A percentile compares a stretch with the other conserved stretches of the same genome.
phyloP scores from a whole-genome alignment of 305 asterid species.

The Andrographis paniculata region DNA sequence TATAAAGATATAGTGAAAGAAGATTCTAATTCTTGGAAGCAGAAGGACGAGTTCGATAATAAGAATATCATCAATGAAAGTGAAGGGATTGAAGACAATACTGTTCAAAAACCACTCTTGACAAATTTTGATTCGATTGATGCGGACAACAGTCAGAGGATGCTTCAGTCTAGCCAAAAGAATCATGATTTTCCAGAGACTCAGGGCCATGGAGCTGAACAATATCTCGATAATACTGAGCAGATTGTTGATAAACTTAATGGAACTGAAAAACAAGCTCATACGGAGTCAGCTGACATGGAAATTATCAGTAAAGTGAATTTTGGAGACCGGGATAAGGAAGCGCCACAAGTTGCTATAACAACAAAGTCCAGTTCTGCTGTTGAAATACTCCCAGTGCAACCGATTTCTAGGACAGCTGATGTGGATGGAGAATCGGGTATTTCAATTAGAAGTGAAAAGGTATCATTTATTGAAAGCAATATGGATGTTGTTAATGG shows the following conservation, averaged over 20 bases:
- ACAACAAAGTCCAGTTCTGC: constrained; percentile 28
- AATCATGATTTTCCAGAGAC: background rate
- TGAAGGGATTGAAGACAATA: constrained; percentile 16
- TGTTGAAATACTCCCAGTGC: constrained; percentile 73
- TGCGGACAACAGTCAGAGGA: background rate
- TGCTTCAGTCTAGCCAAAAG: background rate
- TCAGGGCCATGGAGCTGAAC: constrained; percentile 17
- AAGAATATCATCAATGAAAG: constrained; percentile 15
- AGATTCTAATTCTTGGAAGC: constrained; percentile 11
- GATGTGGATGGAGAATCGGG: constrained; percentile 29
- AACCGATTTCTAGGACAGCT: constrained; percentile 36
- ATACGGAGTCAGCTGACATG: constrained; percentile 16
- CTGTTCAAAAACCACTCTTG: constrained; percentile 16
- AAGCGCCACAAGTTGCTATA: constrained; percentile 25
- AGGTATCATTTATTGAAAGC: constrained; percentile 14
- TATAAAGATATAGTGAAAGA: constrained; percentile 15
- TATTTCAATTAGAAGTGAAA: constrained; percentile 21
- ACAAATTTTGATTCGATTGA: background rate
- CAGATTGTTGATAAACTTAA: constrained; percentile 18
- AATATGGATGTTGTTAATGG: constrained; percentile 13
- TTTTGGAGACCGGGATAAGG: constrained; percentile 24
- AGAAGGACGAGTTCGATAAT: constrained; percentile 9
- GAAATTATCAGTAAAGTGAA: constrained; percentile 23
- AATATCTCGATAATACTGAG: constrained; percentile 14
- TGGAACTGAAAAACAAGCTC: constrained; percentile 21